A percentile compares a stretch with the other conserved stretches of the same genome.
These are phyloP conservation scores for Russula sp. DNA, from an alignment of 768 basidiomycete genomes.

Conservation along the genomic window DNA sequence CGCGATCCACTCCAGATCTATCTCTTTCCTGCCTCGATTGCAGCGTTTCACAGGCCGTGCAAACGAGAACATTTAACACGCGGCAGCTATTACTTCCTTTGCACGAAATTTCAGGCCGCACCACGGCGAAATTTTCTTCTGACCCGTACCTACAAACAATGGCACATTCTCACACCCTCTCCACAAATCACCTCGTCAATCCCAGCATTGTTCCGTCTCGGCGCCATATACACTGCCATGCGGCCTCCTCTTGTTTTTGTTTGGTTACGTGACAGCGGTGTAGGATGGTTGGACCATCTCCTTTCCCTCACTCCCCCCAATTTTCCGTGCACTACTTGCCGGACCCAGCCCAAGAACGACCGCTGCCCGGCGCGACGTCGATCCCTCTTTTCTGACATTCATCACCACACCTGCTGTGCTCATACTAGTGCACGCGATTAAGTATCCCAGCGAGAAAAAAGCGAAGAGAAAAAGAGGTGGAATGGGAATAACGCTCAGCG, in stretches of 20 bases:
- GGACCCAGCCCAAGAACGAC: background rate
- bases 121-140: background rate
- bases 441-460: background rate
- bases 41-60: background rate
- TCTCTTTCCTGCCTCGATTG: background rate
- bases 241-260: background rate
- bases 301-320: background rate
- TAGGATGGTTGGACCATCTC: background rate
- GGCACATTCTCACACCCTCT: background rate
- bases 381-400: background rate
- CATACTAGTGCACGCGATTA: background rate
- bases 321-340: background rate
- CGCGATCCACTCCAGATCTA: background rate
- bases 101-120: background rate
- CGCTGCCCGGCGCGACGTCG: background rate
- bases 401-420: no score
- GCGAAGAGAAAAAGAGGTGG: background rate
- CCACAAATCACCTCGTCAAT: conserved; percentile 1
- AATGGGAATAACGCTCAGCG: background rate
- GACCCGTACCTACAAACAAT: background rate
- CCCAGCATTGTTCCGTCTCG: background rate
- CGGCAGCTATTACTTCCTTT: background rate
- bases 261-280: background rate
- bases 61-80: background rate
- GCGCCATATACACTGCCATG: background rate